These are phyloP conservation scores for Themeda triandra DNA, from an alignment of 176 grass and related monocot genomes.

Conservation along the genomic window DNA sequence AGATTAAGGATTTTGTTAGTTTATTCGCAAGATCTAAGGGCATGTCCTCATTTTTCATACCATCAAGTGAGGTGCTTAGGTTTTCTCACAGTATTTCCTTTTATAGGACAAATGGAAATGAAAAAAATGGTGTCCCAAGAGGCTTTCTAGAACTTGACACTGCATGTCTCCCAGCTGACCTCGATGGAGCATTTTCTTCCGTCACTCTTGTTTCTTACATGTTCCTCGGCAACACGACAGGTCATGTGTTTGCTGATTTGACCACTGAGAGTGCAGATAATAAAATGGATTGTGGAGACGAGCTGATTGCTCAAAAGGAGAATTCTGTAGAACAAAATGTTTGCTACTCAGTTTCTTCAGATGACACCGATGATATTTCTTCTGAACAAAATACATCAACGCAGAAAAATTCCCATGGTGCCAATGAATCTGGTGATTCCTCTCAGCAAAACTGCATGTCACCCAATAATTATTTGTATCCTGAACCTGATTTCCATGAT, in stretches of 20 bases:
- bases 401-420: background rate
- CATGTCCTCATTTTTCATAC: conserved; percentile 36
- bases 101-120: conserved; percentile 65
- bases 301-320: conserved; percentile 6
- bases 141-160: conserved; percentile 87
- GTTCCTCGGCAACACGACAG: conserved; percentile 19
- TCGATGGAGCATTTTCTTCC: conserved; percentile 55
- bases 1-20: conserved; percentile 75
- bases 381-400: conserved; percentile 12
- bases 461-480: conserved; percentile 31
- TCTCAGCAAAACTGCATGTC: conserved; percentile 13
- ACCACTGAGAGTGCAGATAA: conserved; percentile 2
- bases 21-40: conserved; percentile 56
- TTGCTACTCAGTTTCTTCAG: background rate
- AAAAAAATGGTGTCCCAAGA: conserved; percentile 68
- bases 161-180: conserved; percentile 68
- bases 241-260: conserved; percentile 1
- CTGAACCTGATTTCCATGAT: conserved; percentile 70
- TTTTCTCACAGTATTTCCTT: conserved; percentile 79
- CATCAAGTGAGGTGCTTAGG: conserved; percentile 60
- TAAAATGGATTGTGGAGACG: conserved; percentile 15
- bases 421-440: conserved; percentile 28
- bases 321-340: background rate
- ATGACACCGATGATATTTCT: conserved; percentile 15
- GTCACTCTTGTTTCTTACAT: conserved; percentile 39